phyloP scores from a whole-genome alignment of 257 asterid genomes.

The Solanum pinnatisectum region DNA sequence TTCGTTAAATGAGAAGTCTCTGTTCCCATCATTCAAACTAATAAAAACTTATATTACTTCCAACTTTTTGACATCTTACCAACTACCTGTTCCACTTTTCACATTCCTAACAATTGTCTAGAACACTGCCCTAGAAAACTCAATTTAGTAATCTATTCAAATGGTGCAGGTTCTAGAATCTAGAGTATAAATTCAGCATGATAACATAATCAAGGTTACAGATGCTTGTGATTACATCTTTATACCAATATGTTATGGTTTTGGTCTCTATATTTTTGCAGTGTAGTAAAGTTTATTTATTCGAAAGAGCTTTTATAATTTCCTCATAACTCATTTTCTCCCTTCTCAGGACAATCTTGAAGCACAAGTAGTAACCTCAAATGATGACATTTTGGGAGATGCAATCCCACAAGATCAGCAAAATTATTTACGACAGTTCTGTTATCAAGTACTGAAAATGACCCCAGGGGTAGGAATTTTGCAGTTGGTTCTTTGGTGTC shows the following conservation, averaged over 20 bases:
- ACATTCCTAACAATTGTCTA: not conserved
- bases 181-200: not conserved
- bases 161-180: not conserved
- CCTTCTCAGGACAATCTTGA: slow-evolving; percentile 66
- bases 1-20: not conserved
- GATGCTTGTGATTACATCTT: not conserved
- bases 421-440: slow-evolving; percentile 52
- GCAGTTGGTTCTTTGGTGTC: not conserved
- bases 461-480: slow-evolving; percentile 47
- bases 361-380: slow-evolving; percentile 46
- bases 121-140: not conserved
- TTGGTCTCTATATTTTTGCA: not conserved
- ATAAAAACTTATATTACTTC: not conserved
- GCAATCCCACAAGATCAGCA: slow-evolving; percentile 74
- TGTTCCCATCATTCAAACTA: not conserved
- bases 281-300: not conserved
- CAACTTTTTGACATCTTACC: not conserved
- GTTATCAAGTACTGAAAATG: slow-evolving; percentile 74
- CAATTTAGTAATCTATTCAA: not conserved
- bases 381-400: slow-evolving; percentile 90
- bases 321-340: slow-evolving; percentile 1
- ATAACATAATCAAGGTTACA: not conserved
- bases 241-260: not conserved
- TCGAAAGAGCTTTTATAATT: not conserved
- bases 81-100: not conserved